Conservation (phyloP, 139 green algal genomes). For the Monoraphidium neglectum region DNA sequence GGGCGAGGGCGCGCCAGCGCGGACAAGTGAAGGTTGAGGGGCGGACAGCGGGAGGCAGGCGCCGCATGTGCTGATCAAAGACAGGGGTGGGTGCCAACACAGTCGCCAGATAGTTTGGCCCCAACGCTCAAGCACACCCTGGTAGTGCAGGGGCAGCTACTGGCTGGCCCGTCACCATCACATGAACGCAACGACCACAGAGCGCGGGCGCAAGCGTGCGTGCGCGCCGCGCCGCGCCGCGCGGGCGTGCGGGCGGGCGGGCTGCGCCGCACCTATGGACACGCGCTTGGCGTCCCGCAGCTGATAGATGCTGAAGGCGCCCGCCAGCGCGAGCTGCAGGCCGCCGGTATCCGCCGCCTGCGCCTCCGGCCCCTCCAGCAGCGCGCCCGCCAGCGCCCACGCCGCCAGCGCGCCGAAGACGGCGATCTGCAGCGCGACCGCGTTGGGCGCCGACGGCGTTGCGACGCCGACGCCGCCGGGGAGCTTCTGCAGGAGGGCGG, state of each 20-base stretch:
- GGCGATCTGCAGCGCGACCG: slow-evolving; percentile 29
- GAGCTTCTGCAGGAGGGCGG: slow-evolving; percentile 33
- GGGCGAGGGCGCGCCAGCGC: not conserved
- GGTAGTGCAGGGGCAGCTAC: not conserved
- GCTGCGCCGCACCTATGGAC: slow-evolving; percentile 40
- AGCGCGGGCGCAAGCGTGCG: not conserved
- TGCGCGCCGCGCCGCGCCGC: not conserved
- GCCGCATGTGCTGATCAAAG: not conserved
- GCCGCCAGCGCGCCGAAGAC: slow-evolving; percentile 56
- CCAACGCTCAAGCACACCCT: not conserved
- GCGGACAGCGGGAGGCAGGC: not conserved
- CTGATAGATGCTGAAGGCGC: slow-evolving; percentile 73
- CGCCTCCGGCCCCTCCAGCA: slow-evolving; percentile 53
- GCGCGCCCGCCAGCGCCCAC: slow-evolving; percentile 60
- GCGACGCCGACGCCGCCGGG: slow-evolving; percentile 13
- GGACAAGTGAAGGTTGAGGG: not conserved
- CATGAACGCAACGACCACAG: not conserved
- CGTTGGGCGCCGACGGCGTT: not conserved
- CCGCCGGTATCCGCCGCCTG: slow-evolving; percentile 68
- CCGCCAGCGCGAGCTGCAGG: slow-evolving; percentile 76
- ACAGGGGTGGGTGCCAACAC: not conserved
- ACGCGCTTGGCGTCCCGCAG: slow-evolving; percentile 78
- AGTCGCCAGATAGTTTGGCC: slow-evolving; percentile 12
- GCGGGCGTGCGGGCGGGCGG: not conserved
- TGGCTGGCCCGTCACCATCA: not conserved